Conservation (phyloP, 2,329 filamentous ascomycete species). For the Madurella mycetomatis region DNA sequence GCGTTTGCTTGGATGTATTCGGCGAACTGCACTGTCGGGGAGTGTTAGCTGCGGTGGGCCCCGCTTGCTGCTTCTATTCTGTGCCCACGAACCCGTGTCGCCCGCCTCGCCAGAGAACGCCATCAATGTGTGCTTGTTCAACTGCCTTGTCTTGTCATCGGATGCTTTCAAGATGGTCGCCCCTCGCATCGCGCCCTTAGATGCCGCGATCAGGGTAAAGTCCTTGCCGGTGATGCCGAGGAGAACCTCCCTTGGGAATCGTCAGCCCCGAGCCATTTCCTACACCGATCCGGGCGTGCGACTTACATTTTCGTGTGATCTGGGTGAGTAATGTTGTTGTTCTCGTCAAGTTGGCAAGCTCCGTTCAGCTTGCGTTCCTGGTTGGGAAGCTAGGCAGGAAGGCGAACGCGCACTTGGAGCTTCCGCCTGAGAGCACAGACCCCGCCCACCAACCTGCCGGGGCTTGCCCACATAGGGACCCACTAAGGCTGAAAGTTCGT, state of each 20-base stretch:
- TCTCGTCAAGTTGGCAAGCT: slow-evolving; percentile 17
- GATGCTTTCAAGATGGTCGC: slow-evolving; percentile 90
- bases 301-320: slow-evolving; percentile 30
- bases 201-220: slow-evolving; percentile 96
- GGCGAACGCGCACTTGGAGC: slow-evolving; percentile 23
- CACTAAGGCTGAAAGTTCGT: neutral
- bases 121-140: slow-evolving; percentile 94
- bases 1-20: slow-evolving; percentile 99
- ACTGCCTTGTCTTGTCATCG: slow-evolving; percentile 90
- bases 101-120: slow-evolving; percentile 94
- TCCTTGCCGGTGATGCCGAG: slow-evolving; percentile 98
- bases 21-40: slow-evolving; percentile 80
- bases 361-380: slow-evolving; percentile 6
- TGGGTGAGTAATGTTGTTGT: slow-evolving; percentile 8
- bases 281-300: no score
- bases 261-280: slow-evolving; percentile 7
- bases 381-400: slow-evolving; percentile 19
- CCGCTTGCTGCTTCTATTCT: neutral
- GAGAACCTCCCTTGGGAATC: slow-evolving; percentile 82
- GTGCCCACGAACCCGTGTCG: slow-evolving; percentile 67
- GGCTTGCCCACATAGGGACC: neutral
- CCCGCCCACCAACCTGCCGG: slow-evolving; percentile 1
- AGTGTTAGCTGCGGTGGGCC: slow-evolving; percentile 5
- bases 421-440: slow-evolving; percentile 18
- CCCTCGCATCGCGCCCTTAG: slow-evolving; percentile 97